Evolutionary conservation across 176 grass and related monocot genomes (phyloP).

Genomic region (Musa troglodytarum): DNA sequence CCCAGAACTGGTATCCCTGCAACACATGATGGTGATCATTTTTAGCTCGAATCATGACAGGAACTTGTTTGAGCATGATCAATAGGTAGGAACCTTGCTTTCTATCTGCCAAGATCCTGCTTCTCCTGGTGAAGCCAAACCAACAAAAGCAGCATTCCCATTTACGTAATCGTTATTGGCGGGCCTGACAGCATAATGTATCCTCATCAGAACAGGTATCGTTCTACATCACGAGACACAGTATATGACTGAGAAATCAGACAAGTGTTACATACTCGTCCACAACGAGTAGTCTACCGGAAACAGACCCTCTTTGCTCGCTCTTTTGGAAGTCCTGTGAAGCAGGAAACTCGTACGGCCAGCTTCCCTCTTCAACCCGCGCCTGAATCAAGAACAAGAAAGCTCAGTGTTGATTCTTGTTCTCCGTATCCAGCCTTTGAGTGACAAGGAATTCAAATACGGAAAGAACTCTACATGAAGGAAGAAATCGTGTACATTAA

Average conservation of each 20-base stretch:
- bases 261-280: conserved; percentile 34
- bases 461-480: neutral
- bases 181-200: conserved; percentile 29
- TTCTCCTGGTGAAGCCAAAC: conserved; percentile 76
- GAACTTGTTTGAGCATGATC: too few species aligned
- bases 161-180: conserved; percentile 34
- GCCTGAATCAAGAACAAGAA: conserved; percentile 28
- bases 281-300: conserved; percentile 57
- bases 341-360: conserved; percentile 69
- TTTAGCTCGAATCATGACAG: too few species aligned
- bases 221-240: neutral
- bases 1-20: conserved; percentile 94
- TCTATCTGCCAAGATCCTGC: conserved; percentile 87
- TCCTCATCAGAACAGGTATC: neutral
- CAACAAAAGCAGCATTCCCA: conserved; percentile 66
- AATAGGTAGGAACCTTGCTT: conserved; percentile 45
- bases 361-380: conserved; percentile 57
- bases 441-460: neutral
- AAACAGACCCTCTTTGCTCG: conserved; percentile 53
- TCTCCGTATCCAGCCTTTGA: neutral
- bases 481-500: too few species aligned
- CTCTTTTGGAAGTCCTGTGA: conserved; percentile 71
- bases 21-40: neutral
- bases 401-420: neutral
- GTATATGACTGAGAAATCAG: neutral